Evolutionary conservation across 768 basidiomycete species (phyloP).

Genomic region (Leccinum boreale): DNA sequence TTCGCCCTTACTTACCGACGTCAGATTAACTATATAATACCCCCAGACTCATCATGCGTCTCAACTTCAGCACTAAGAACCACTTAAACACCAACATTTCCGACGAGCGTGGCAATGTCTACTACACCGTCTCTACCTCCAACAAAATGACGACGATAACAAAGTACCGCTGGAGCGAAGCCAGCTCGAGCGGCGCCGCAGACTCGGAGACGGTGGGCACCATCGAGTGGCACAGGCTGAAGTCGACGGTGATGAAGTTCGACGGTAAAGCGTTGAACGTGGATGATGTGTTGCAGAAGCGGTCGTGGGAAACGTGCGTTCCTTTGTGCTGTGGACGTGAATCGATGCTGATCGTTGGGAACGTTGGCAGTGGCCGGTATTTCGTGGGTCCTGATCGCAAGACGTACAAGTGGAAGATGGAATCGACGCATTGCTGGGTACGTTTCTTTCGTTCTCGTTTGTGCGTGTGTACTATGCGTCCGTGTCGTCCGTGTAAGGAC

Average conservation of each 20-base stretch:
- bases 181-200: slow-evolving; percentile 1
- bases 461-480: background rate
- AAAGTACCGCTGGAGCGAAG: slow-evolving; percentile 20
- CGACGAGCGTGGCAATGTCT: slow-evolving; percentile 15
- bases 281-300: slow-evolving; percentile 12
- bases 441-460: background rate
- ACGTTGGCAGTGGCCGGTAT: slow-evolving; percentile 25
- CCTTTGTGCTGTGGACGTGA: background rate
- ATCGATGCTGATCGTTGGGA: background rate
- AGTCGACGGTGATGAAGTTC: slow-evolving; percentile 10
- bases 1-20: background rate
- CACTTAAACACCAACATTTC: slow-evolving; percentile 21
- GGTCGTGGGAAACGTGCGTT: slow-evolving; percentile 18
- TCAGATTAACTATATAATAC: background rate
- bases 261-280: slow-evolving; percentile 11
- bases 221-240: slow-evolving; percentile 24
- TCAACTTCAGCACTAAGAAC: slow-evolving; percentile 19
- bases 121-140: slow-evolving; percentile 20
- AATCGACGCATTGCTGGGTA: slow-evolving; percentile 25
- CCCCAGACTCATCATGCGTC: slow-evolving; percentile 14
- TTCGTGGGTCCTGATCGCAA: slow-evolving; percentile 31
- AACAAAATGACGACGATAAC: slow-evolving; percentile 26
- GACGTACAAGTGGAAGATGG: slow-evolving; percentile 33
- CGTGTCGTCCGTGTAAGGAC: background rate
- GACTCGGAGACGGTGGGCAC: slow-evolving; percentile 19